Evolutionary conservation across 2,329 filamentous ascomycete genomes (phyloP).

Genomic region (Epichloe hybrida): DNA sequence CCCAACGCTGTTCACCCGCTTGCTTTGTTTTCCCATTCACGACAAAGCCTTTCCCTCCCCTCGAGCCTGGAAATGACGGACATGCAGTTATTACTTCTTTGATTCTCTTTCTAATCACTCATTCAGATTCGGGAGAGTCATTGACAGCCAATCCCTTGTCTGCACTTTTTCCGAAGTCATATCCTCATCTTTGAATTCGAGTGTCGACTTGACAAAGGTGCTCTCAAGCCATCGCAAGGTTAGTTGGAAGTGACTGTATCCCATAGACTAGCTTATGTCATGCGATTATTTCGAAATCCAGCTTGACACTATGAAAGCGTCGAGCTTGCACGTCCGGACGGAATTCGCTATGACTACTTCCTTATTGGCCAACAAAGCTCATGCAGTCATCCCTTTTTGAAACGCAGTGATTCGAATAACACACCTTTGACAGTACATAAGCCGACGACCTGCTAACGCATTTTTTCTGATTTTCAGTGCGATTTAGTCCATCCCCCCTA

Average conservation of each 20-base stretch:
- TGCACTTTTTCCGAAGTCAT: constrained; percentile 2
- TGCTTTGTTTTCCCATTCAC: constrained; percentile 4
- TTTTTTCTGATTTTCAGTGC: not conserved
- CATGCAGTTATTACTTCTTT: not conserved
- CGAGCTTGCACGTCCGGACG: not conserved
- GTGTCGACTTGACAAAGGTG: constrained; percentile 8
- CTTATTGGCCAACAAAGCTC: not conserved
- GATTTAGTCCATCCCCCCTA: not conserved
- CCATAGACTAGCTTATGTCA: not conserved
- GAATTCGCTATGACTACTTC: not conserved
- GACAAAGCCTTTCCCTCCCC: not conserved
- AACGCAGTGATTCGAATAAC: not conserved
- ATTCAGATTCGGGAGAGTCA: constrained; percentile 7
- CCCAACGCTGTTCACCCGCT: constrained; percentile 4
- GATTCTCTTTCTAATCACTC: constrained; percentile 3
- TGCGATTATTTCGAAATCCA: not conserved
- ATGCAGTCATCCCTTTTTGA: not conserved
- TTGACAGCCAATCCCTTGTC: constrained; percentile 5
- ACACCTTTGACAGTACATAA: not conserved
- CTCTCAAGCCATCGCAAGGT: constrained; percentile 10
- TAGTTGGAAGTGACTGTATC: constrained; percentile 5
- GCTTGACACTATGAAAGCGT: not conserved
- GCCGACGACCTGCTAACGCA: not conserved
- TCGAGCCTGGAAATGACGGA: not conserved
- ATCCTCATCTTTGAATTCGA: not conserved